These are phyloP conservation scores for Fusarium chuoi DNA, from an alignment of 2,329 filamentous ascomycete genomes.

Conservation along the genomic window DNA sequence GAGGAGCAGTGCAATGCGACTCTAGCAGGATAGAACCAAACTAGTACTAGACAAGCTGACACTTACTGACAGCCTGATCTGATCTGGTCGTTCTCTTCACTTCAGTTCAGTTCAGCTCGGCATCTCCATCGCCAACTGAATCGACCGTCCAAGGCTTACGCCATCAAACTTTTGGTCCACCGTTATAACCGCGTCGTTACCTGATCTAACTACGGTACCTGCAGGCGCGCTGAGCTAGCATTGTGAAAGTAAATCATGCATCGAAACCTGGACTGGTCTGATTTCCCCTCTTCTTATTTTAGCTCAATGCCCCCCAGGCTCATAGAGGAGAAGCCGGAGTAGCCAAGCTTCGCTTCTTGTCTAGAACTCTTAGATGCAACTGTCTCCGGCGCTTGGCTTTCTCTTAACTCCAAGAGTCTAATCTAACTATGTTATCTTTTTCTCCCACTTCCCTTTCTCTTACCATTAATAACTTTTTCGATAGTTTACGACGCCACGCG, in stretches of 20 bases:
- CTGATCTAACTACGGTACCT: conserved; percentile 21
- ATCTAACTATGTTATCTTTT: background rate
- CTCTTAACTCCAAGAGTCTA: background rate
- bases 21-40: background rate
- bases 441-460: background rate
- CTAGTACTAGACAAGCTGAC: background rate
- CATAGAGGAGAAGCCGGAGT: background rate
- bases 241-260: conserved; percentile 10
- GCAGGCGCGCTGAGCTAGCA: conserved; percentile 2
- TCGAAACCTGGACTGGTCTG: conserved; percentile 14
- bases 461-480: conserved; percentile 3
- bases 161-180: conserved; percentile 18
- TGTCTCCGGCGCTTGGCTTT: background rate
- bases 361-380: conserved; percentile 8
- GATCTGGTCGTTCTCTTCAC: background rate
- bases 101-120: background rate
- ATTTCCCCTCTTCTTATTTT: conserved; percentile 19
- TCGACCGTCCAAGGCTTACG: conserved; percentile 3
- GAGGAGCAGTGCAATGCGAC: conserved; percentile 15
- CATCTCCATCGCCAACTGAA: conserved; percentile 15
- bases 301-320: background rate
- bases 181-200: conserved; percentile 14
- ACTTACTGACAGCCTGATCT: background rate
- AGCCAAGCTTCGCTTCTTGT: conserved; percentile 1
- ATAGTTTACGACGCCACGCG: conserved; percentile 27